Percentiles rank a stretch among this genome's conserved stretches.
Evolutionary conservation across 225 moss, liverwort and hornwort species (phyloP).

Genomic region (Polytrichum commune): DNA sequence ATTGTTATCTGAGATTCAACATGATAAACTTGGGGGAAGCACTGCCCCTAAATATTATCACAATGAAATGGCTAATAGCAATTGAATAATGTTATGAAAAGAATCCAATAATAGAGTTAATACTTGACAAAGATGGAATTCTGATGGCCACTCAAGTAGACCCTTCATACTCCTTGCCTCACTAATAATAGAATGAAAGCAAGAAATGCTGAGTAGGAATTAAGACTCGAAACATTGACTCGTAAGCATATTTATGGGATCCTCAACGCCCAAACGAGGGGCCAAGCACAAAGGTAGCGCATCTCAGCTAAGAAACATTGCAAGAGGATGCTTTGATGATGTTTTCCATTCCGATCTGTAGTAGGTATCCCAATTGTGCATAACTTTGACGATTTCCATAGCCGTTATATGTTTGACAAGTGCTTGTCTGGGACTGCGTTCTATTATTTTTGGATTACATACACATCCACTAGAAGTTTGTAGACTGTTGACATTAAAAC

Average conservation of each 20-base stretch:
- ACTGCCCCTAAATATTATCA: too few species aligned
- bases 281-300: constrained; percentile 46
- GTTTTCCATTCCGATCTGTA: constrained; percentile 22
- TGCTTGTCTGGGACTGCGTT: too few species aligned
- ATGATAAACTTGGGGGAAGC: too few species aligned
- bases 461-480: too few species aligned
- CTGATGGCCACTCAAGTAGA: too few species aligned
- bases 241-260: constrained; percentile 51
- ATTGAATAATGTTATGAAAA: not conserved
- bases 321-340: constrained; percentile 32
- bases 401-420: constrained; percentile 2
- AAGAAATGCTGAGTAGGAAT: not conserved
- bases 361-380: constrained; percentile 50
- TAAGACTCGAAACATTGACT: constrained; percentile 9
- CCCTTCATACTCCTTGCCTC: too few species aligned
- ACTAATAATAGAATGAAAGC: not conserved
- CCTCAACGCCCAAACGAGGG: too few species aligned
- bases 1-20: too few species aligned
- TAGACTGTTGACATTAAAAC: too few species aligned
- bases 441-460: too few species aligned
- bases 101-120: not conserved
- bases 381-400: constrained; percentile 38
- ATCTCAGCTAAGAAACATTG: constrained; percentile 60
- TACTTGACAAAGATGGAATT: not conserved
- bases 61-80: too few species aligned